Evolutionary conservation across 306 rosid species (phyloP), one percentile per base, ranked within the genome.

Genomic region (Malus fusca): DNA sequence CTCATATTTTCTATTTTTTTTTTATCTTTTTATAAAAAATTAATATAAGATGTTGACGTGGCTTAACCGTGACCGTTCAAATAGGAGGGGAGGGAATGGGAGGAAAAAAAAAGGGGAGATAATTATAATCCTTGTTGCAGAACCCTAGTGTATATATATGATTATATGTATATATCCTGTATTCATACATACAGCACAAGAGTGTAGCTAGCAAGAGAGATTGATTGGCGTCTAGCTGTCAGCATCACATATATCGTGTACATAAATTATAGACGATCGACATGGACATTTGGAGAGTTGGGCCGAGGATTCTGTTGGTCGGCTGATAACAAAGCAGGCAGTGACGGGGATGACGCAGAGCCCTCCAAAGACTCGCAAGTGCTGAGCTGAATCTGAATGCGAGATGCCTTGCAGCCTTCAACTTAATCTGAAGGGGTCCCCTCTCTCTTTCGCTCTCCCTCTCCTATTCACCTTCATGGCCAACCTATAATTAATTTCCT

Each of bases 301-400:
- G 76, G 56, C 75, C 18, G 28, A 46, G 78, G 55, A 56, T 60
- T 67, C 33, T 30, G 35, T 79, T 18, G 59, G 77, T 83, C 76
- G 79, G 77, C 31, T 71, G 52, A 70, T 75, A 63, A 61, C 71
- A 22, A 35, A 55, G 43, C 81, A 51, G 37, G 52, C 26, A 48
- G 43, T 64, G 68, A 64, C 44, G 43, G 33, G 43, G 23, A 48
- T 30, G 68, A 64, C 43, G 43, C 44, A 26, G 21, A 62, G 66
- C 66, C 66, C 66, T 60, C 30, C 63, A 58, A 58, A 48, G 63
- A 58, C 63, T 22, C 30, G 63, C 17, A 22, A 58, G 15, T 58
- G 63, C 63, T 58, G 30, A 11, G 8, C 21, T 48, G 55, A 48
- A 48, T 48, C 21, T 15, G 55, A 48, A 15, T 15, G 8, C 55